Evolutionary conservation across 495 filamentous ascomycete genomes (phyloP), one percentile per base, ranked within the genome.

Genomic region (Penicillium cataractarum): DNA sequence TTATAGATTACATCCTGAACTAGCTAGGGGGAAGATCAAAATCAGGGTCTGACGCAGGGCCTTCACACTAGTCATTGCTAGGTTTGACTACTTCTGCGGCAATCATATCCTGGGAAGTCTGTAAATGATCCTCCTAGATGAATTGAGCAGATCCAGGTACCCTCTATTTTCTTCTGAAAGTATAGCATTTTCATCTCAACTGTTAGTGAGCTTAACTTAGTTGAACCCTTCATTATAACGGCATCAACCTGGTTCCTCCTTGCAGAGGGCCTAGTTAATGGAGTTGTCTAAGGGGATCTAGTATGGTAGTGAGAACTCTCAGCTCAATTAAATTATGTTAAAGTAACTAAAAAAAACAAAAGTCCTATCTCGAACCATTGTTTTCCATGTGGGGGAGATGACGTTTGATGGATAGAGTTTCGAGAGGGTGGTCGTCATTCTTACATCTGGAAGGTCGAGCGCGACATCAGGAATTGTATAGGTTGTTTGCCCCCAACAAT

Each of bases 31-130:
- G 40, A 42, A 42, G 40, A 21, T 17, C n/a, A 19, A 42, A 42
- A 21, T 42, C 40, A 42, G 40, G 39, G 40, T 42, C 40, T 42
- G 40, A 42, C n/a, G 40, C 40, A 42, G 40, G 40, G 39, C 17
- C n/a, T 17, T n/a, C 39, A 6, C 39, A 19, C 17, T 19, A 19
- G 39, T 42, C 17, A 42, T 13, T 33, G 8, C 37, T 19, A 42
- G n/a, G 15, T 42, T 4, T 7, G 9, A 42, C 5, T 6, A 17
- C 19, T 6, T 42, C 40, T n/a, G 40, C 40, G 40, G 40, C n/a
- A 42, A n/a, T 9, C 6, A 19, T 40, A n/a, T 40, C 3, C 37
- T 17, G 15, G 15, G n/a, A n/a, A 42, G 15, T 42, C n/a, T 6
- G n/a, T 6, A 42, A 15, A 19, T 6, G n/a, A 42, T 42, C 17